Base-by-base conservation (phyloP, 2,329 filamentous ascomycete genomes). In the Cercospora citrullina region DNA sequence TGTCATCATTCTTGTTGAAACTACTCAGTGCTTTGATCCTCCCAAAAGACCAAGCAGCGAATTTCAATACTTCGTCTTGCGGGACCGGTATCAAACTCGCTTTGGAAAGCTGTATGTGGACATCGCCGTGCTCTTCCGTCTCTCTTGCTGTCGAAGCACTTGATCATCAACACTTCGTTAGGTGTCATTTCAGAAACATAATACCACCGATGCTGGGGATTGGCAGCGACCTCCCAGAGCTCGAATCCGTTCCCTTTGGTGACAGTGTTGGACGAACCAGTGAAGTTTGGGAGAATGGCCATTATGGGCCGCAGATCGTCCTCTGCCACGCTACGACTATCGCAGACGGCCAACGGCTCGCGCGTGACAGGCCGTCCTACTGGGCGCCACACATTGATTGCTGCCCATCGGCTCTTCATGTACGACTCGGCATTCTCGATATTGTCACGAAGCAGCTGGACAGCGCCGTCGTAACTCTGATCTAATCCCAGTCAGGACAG, bases 371-470 rank as follows among this genome's bases (percentile, higher is more conserved):
- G 59, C 26, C 10, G 28, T 23, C 30, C 61, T 5, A 58, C 18
- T 5, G 65, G 65, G 8, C 26, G 65, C 65, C 65, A 66, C 10
- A 63, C 45, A 30, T 59, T 66, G 18, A 66, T 58, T 1, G 63
- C 57, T 1, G 28, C 59, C 59, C 65, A 63, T 8, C 65, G 60
- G 9, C 8, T 16, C n/a, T 66, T 59, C 45, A 30, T 33, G 2
- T n/a, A n/a, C 4, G 18, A 7, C 3, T 61, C 48, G 18, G 59
- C 23, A 6, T 57, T 31, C 4, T 63, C 45, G n/a, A 39, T 18
- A 14, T 64, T 64, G 63, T 64, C 63, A 7, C 28, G 48, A 18
- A 64, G 51, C 16, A 58, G 30, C 42, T 64, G 63, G 4, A 28
- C 18, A 26, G 63, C 48, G 31, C 63, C 63, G 48, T 26, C 33